Percentiles rank a stretch among this genome's conserved stretches.
phyloP scores from a whole-genome alignment of 441 rosid genomes.

The Gossypium lobatum region DNA sequence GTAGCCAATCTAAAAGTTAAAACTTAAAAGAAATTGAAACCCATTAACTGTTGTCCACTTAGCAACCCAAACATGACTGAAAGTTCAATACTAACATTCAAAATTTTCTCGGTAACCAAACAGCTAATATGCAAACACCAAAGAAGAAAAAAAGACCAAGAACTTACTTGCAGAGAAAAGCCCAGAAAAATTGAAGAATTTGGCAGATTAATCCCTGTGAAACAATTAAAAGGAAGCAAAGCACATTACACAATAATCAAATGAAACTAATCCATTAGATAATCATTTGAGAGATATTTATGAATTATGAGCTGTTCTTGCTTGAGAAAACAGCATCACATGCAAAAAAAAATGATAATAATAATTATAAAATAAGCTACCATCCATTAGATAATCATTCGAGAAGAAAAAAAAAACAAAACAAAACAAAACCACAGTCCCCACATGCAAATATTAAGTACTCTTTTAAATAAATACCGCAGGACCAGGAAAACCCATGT shows the following conservation, averaged over 20 bases:
- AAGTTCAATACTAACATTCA: neutral
- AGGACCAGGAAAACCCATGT: slow-evolving; percentile 35
- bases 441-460: neutral
- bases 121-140: neutral
- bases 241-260: slow-evolving; percentile 7
- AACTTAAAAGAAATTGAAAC: too few species aligned
- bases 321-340: slow-evolving; percentile 34
- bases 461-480: slow-evolving; percentile 17
- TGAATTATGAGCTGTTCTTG: slow-evolving; percentile 36
- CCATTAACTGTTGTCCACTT: neutral
- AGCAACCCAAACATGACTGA: neutral
- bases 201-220: neutral
- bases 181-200: slow-evolving; percentile 14
- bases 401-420: neutral
- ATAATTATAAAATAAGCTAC: neutral
- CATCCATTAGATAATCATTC: slow-evolving; percentile 19
- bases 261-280: neutral
- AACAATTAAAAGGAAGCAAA: neutral
- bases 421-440: neutral
- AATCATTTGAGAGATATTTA: neutral
- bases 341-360: slow-evolving; percentile 9
- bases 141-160: neutral
- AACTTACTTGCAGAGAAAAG: slow-evolving; percentile 17
- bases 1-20: neutral
- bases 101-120: slow-evolving; percentile 23